Evolutionary conservation across 805 yeast species (phyloP), one percentile per base, ranked within the genome.

Genomic region (Candida arabinofermentans): DNA sequence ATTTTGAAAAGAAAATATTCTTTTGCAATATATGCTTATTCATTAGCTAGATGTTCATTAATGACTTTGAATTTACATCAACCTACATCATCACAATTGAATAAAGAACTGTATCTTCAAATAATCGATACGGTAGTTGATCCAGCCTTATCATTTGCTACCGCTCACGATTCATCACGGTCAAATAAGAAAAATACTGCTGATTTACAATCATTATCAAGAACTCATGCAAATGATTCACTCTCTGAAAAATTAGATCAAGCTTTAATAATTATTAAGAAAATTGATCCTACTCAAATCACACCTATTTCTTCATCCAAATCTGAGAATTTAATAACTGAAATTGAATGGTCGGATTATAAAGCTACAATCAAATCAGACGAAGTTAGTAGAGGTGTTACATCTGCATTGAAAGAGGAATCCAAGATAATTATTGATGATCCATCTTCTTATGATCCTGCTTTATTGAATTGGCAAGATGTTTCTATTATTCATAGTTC

Each of bases 391-490:
- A 74, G 73, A 55, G 65, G 72, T 33, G 66, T 85, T 32, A 68
- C 72, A 63, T 64, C 67, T 36, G 71, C 71, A 5, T 54, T 56
- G 5, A 47, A 44, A 7, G 60, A 67, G 18, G 60, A 61, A 12
- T 52, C 66, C 13, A 40, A 43, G 1, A 49, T 65, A 37, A 55
- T 63, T 10, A 67, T 59, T 14, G 49, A 53, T 3, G 71, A 70
- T 34, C 61, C 77, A 9, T 53, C 70, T 18, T 67, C 74, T 12
- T 86, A 71, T 57, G 93, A 86, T 54, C 51, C 54, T 0, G 71
- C 79, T 26, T 67, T 83, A 17, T 58, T 73, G 8, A 76, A 75
- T 26, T 87, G 95, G 90, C 80, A 80, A 40, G 84, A 81, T 37
- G 77, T 86, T 1, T 69, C 81, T 42, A 82, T 75, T 27, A 61